Percentiles rank a stretch among this genome's conserved stretches.
These are phyloP conservation scores for Alternaria sp. DNA, from an alignment of 2,329 filamentous ascomycete species.

Conservation along the genomic window DNA sequence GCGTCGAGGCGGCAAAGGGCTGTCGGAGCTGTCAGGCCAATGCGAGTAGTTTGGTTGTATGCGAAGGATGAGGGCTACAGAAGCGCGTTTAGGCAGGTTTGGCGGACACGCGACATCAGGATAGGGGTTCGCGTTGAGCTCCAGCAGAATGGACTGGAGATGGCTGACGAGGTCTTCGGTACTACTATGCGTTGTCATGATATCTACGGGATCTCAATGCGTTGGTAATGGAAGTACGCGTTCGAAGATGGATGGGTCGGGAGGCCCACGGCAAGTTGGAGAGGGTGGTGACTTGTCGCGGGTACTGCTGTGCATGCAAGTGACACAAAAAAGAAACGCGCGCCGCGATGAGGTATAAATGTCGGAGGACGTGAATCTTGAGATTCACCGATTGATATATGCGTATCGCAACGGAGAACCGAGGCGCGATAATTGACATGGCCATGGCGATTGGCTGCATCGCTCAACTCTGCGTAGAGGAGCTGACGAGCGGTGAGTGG, in stretches of 20 bases:
- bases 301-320: not conserved
- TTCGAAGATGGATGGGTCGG: not conserved
- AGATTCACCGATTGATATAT: not conserved
- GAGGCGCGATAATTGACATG: slow-evolving; percentile 4
- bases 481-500: not conserved
- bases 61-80: slow-evolving; percentile 69
- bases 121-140: slow-evolving; percentile 55
- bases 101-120: slow-evolving; percentile 58
- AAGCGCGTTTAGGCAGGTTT: slow-evolving; percentile 65
- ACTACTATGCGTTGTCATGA: slow-evolving; percentile 25
- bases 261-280: not conserved
- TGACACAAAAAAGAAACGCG: not conserved
- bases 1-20: slow-evolving; percentile 26
- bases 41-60: slow-evolving; percentile 65
- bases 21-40: slow-evolving; percentile 52
- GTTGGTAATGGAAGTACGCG: not conserved
- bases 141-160: slow-evolving; percentile 51
- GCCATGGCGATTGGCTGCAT: slow-evolving; percentile 10
- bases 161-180: slow-evolving; percentile 46
- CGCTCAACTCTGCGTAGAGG: not conserved
- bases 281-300: not conserved
- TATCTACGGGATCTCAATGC: not conserved
- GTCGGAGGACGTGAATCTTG: not conserved
- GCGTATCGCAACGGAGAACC: slow-evolving; percentile 1
- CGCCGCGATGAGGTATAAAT: not conserved